phyloP scores from a whole-genome alignment of 257 asterid species.

The Petunia secreta region DNA sequence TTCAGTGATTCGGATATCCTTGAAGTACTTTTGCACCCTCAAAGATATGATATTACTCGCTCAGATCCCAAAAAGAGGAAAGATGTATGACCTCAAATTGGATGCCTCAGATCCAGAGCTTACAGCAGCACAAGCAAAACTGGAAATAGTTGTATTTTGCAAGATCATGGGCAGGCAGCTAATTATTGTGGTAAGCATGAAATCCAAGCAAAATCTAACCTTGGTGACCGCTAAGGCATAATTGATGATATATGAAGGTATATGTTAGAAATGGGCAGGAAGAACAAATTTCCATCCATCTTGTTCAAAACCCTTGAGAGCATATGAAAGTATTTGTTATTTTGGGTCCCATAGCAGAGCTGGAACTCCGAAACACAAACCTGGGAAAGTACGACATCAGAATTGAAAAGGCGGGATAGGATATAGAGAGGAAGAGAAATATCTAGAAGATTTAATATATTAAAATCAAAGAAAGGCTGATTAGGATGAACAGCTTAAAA shows the following conservation, averaged over 20 bases:
- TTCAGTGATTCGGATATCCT: slow-evolving; percentile 38
- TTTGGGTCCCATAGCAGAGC: slow-evolving; percentile 56
- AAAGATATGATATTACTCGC: slow-evolving; percentile 86
- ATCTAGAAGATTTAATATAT: neutral
- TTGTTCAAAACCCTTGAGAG: slow-evolving; percentile 78
- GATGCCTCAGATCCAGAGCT: slow-evolving; percentile 61
- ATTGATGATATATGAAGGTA: slow-evolving; percentile 89
- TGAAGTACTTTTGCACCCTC: slow-evolving; percentile 79
- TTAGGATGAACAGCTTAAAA: neutral
- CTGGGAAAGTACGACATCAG: slow-evolving; percentile 39
- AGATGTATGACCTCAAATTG: slow-evolving; percentile 67
- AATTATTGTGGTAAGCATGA: slow-evolving; percentile 82
- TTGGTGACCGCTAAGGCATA: slow-evolving; percentile 91
- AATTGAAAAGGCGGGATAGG: neutral
- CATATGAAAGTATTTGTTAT: slow-evolving; percentile 73
- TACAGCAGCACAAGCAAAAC: slow-evolving; percentile 93
- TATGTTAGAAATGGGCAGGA: slow-evolving; percentile 94
- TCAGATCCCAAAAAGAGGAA: slow-evolving; percentile 80
- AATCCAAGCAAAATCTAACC: slow-evolving; percentile 69
- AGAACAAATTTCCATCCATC: slow-evolving; percentile 97
- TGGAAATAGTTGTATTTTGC: slow-evolving; percentile 93
- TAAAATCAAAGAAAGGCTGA: slow-evolving; percentile 9
- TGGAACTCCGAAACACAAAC: slow-evolving; percentile 60
- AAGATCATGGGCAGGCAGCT: slow-evolving; percentile 96
- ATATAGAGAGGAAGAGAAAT: too few species aligned